Base-by-base conservation (phyloP, 371 early-diverging fungal genomes). In the Dichotomocladium elegans region DNA sequence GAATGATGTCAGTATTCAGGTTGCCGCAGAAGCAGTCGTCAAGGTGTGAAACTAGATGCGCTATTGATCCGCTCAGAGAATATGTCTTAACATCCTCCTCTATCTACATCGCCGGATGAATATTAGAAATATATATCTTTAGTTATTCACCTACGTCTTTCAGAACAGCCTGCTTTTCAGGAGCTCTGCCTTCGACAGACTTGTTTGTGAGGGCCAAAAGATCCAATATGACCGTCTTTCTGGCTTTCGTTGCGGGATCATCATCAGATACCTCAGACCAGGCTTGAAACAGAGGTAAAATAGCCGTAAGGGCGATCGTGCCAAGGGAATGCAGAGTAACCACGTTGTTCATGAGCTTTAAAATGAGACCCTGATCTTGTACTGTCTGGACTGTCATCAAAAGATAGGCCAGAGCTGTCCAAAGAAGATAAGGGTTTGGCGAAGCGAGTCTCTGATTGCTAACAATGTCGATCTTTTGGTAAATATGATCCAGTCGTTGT, bases 271-370 rank as follows among this genome's bases (percentile, higher is more conserved):
- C 37, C 31, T 80, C 79, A 0, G 81, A 60, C 40, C 81, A 54
- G 15, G 77, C 64, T 41, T 83, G 83, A 41, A 81, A 77, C 7
- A 81, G 59, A 1, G 83, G 81, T 10, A 83, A 46, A 24, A 80
- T 72, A 5, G 79, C 80, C 27, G 79, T 37, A 34, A 50, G 14
- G 37, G 27, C 3, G 27, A 31, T 21, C 3, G 33, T 33, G 25
- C 9, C 14, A 47, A 31, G 1, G 58, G 53, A 8, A 35, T 22
- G 25, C 19, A 43, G 28, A 47, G 12, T 10, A 41, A 17, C 6
- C 29, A 31, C 6, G 5, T 52, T 29, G 12, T 58, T 42, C 68
- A 81, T 68, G 48, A 72, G 42, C 1, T 54, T 45, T 11, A 80
- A 41, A 9, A 78, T 24, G 3, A 70, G 31, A 4, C 53, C 34